These are phyloP conservation scores for Naganishia albida DNA, from an alignment of 1,284 basidiomycete species.

Conservation along the genomic window DNA sequence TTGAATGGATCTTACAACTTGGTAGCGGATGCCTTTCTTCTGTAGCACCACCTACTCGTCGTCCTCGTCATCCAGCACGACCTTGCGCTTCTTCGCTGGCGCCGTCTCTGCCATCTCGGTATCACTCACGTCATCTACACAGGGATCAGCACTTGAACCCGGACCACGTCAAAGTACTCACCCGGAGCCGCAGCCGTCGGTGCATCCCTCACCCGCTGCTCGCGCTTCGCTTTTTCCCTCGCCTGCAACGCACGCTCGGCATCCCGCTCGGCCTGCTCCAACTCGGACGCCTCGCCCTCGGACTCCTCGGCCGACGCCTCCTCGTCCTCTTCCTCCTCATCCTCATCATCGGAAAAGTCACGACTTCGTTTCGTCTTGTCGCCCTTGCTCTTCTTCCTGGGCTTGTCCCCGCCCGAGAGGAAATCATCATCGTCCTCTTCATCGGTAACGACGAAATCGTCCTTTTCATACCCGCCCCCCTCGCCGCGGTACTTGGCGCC, in stretches of 20 bases:
- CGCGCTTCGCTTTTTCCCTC: slow-evolving; percentile 23
- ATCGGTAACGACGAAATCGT: slow-evolving; percentile 32
- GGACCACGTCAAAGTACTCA: background rate
- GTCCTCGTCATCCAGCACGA: slow-evolving; percentile 21
- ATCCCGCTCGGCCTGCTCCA: slow-evolving; percentile 8
- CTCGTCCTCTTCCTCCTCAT: slow-evolving; percentile 30
- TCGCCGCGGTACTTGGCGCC: slow-evolving; percentile 3
- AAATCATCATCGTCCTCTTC: slow-evolving; percentile 31
- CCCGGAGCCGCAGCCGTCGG: slow-evolving; percentile 16
- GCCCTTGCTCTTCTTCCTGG: slow-evolving; percentile 19
- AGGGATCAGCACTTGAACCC: background rate
- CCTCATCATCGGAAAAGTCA: slow-evolving; percentile 20
- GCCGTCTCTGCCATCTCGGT: slow-evolving; percentile 4
- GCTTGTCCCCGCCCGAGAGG: background rate
- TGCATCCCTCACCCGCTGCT: slow-evolving; percentile 12
- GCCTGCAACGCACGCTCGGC: slow-evolving; percentile 11
- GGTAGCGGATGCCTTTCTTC: too few species aligned
- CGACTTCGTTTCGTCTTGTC: slow-evolving; percentile 11
- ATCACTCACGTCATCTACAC: slow-evolving; percentile 22
- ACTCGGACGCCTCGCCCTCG: slow-evolving; percentile 20
- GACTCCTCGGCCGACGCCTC: slow-evolving; percentile 25
- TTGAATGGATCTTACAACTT: too few species aligned
- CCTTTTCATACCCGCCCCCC: slow-evolving; percentile 29
- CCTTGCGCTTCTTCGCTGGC: slow-evolving; percentile 23
- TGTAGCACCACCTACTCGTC: slow-evolving; percentile 11